Percentiles rank a stretch among this genome's conserved stretches.
phyloP scores from a whole-genome alignment of 768 basidiomycete species.

The Suillus spraguei region DNA sequence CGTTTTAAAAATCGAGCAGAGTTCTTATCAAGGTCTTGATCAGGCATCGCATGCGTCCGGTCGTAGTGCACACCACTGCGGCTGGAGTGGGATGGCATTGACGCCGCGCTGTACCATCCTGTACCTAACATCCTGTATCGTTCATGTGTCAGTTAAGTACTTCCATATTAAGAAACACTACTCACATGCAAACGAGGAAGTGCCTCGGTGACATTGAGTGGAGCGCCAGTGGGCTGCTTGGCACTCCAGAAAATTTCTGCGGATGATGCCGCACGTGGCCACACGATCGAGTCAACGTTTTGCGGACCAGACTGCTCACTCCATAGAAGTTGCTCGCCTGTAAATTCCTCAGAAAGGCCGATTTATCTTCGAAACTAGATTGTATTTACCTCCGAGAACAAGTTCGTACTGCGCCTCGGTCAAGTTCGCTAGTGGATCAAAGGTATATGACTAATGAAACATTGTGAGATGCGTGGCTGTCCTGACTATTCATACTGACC shows the following conservation, averaged over 20 bases:
- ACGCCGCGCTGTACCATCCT: conserved; percentile 65
- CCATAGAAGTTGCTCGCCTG: conserved; percentile 72
- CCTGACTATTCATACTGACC: conserved; percentile 35
- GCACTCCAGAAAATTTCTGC: conserved; percentile 84
- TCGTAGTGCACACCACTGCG: conserved; percentile 70
- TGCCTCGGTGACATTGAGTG: conserved; percentile 46
- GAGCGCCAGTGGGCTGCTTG: conserved; percentile 25
- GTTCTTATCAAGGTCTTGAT: not conserved
- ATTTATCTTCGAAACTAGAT: not conserved
- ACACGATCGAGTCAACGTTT: conserved; percentile 68
- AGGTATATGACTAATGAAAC: conserved; percentile 56
- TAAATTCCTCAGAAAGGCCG: not conserved
- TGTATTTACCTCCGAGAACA: conserved; percentile 64
- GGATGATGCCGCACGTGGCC: conserved; percentile 72
- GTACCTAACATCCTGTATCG: conserved; percentile 41
- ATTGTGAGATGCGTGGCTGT: conserved; percentile 22
- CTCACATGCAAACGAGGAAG: conserved; percentile 62
- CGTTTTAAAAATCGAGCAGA: not conserved
- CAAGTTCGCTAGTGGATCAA: conserved; percentile 68
- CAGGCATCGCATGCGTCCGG: conserved; percentile 56
- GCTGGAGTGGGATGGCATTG: conserved; percentile 62
- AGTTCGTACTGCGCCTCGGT: conserved; percentile 47
- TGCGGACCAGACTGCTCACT: conserved; percentile 71
- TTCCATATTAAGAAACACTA: conserved; percentile 22
- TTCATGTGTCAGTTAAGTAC: not conserved